phyloP scores from a whole-genome alignment of 306 rosid genomes.

The Corylus americana region DNA sequence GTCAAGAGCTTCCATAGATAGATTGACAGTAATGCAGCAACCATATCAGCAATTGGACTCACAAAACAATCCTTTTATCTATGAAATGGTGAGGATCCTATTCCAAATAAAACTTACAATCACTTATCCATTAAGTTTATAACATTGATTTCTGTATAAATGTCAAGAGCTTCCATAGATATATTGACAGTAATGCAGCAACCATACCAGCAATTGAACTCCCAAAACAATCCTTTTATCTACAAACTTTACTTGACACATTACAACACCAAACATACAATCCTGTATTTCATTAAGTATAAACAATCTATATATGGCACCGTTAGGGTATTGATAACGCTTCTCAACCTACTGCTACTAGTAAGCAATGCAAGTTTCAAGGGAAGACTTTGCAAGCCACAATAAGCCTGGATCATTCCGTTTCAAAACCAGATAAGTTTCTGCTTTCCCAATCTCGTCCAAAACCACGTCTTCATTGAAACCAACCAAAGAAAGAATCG shows the following conservation, averaged over 20 bases:
- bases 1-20: background rate
- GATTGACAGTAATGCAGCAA: too few relatives aligned
- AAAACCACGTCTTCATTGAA: conserved; percentile 66
- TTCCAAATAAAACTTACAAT: too few relatives aligned
- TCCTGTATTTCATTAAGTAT: background rate
- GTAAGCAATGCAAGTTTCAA: conserved; percentile 50
- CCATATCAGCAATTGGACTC: too few relatives aligned
- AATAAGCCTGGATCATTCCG: conserved; percentile 85
- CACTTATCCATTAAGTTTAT: background rate
- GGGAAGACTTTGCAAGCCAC: conserved; percentile 93
- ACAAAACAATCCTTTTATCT: too few relatives aligned
- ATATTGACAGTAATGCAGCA: background rate
- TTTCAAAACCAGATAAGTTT: conserved; percentile 79
- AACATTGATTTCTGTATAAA: background rate
- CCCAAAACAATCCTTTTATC: background rate
- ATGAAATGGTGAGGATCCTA: too few relatives aligned
- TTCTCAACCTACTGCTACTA: conserved; percentile 30
- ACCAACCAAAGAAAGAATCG: conserved; percentile 63
- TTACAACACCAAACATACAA: background rate
- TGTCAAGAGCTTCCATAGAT: background rate
- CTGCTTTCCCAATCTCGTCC: conserved; percentile 66
- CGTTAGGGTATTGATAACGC: conserved; percentile 3
- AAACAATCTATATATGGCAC: conserved; percentile 10
- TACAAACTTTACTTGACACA: background rate
- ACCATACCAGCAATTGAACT: background rate